phyloP scores from a whole-genome alignment of 176 grass and related monocot genomes.

The Thinopyrum elongatum region DNA sequence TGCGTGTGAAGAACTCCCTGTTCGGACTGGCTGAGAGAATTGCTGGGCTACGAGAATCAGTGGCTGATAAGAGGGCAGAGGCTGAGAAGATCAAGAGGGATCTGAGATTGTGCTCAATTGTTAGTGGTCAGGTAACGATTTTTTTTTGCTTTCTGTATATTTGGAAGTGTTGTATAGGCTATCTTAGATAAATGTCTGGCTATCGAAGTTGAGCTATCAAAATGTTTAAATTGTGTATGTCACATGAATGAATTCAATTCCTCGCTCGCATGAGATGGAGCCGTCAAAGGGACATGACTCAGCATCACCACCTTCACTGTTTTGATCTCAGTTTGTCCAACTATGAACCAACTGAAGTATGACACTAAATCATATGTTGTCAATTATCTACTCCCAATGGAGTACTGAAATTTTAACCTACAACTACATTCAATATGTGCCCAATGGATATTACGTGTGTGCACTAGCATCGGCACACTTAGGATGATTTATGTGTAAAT shows the following conservation, averaged over 20 bases:
- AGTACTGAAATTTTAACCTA: not conserved
- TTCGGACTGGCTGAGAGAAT: constrained; percentile 41
- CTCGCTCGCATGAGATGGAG: not conserved
- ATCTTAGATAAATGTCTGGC: not conserved
- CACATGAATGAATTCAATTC: constrained; percentile 4
- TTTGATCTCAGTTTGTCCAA: not conserved
- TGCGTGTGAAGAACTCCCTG: constrained; percentile 57
- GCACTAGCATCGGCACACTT: not conserved
- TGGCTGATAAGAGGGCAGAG: constrained; percentile 46
- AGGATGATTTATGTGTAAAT: not conserved
- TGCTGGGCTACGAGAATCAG: constrained; percentile 30
- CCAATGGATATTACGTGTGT: not conserved
- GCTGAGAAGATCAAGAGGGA: constrained; percentile 50
- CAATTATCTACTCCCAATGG: too few relatives aligned
- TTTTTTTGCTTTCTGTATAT: not conserved
- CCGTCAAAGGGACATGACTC: not conserved
- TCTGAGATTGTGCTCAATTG: constrained; percentile 37
- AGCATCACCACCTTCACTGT: not conserved
- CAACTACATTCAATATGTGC: not conserved
- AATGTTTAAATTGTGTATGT: not conserved
- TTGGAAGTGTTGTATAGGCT: not conserved
- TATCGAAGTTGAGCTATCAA: not conserved
- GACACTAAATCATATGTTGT: too few relatives aligned
- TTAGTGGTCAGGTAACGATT: constrained; percentile 64
- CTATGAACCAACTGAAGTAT: not conserved